Evolutionary conservation across 768 basidiomycete species (phyloP).

Genomic region (Obba rivulosa): DNA sequence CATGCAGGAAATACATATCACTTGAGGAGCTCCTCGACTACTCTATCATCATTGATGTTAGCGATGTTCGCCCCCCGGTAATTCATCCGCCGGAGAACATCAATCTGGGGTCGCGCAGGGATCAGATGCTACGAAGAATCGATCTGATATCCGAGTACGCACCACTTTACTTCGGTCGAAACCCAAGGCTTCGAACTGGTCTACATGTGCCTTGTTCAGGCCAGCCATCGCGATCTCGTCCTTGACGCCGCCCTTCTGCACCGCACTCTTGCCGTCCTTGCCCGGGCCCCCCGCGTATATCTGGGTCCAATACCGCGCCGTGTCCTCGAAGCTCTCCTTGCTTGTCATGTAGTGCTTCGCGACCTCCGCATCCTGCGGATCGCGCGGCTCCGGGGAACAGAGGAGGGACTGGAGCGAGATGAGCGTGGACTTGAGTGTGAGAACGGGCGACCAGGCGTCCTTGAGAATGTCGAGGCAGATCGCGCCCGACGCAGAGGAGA

Average conservation of each 20-base stretch:
- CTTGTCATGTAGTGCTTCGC: constrained; percentile 95
- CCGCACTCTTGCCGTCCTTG: constrained; percentile 32
- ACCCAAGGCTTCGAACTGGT: constrained; percentile 77
- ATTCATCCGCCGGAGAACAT: constrained; percentile 81
- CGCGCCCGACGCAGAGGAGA: constrained; percentile 90
- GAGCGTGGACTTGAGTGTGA: constrained; percentile 93
- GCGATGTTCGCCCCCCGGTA: constrained; percentile 80
- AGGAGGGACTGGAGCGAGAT: constrained; percentile 92
- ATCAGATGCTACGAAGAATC: not conserved
- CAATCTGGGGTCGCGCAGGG: constrained; percentile 48
- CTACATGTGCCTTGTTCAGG: constrained; percentile 76
- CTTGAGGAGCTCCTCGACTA: constrained; percentile 84
- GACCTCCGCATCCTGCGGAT: constrained; percentile 97
- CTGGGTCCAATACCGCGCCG: constrained; percentile 91
- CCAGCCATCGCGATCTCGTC: constrained; percentile 68
- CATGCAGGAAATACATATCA: constrained; percentile 21
- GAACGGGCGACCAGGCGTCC: constrained; percentile 93
- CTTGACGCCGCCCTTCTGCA: constrained; percentile 15
- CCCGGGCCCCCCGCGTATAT: constrained; percentile 80
- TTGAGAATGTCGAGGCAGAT: constrained; percentile 89
- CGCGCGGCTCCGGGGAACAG: constrained; percentile 91
- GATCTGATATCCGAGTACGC: constrained; percentile 30
- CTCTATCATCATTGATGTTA: constrained; percentile 75
- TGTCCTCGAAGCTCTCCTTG: constrained; percentile 82
- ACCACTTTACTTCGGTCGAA: constrained; percentile 85